Evolutionary conservation across 129 eudicot genomes (phyloP), one percentile per base, ranked within the genome.

Genomic region (Deinandra increscens): DNA sequence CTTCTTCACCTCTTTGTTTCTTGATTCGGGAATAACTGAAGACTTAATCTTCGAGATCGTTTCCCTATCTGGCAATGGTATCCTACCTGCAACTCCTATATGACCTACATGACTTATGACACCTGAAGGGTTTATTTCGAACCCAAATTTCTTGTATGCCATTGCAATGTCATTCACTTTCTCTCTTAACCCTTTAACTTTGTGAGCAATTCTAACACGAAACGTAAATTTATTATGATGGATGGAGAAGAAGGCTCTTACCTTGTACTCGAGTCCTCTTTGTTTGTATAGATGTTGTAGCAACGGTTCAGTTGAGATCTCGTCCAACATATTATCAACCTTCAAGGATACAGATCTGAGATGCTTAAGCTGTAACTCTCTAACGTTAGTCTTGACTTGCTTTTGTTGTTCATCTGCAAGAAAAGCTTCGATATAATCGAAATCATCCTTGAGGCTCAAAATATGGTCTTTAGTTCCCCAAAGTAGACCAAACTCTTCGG

Each of bases 381-480:
- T 37, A 19, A 10, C 50, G 2, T 19, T 50, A 15, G 49, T 1
- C 13, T 50, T 18, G 13, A 1, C 15, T 1, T 6, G 62, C 10
- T 34, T 68, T 37, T 33, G 48, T 51, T 68, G 46, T 50, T 61
- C 73, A 68, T 50, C 73, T 6, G 18, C 11, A 43, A 50, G 63
- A 50, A 49, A 48, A 12, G 37, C 37, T 33, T 33, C 5, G 37
- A 33, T 33, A 2, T 33, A 5, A 5, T 33, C 37, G 5, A 33
- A 33, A 33, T 33, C 37, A 33, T 33, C 5, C 37, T 33, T 33
- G 37, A 33, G 37, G 37, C 3, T 33, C 37, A 5, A 33, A 33
- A 33, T 33, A 33, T 33, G 2, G 37, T 33, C 37, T 5, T 33
- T 5, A 33, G 5, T 2, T 33, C 37, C 37, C 37, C 37, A 33